phyloP scores from a whole-genome alignment of 768 basidiomycete genomes.

The Leccinellum albellum region DNA sequence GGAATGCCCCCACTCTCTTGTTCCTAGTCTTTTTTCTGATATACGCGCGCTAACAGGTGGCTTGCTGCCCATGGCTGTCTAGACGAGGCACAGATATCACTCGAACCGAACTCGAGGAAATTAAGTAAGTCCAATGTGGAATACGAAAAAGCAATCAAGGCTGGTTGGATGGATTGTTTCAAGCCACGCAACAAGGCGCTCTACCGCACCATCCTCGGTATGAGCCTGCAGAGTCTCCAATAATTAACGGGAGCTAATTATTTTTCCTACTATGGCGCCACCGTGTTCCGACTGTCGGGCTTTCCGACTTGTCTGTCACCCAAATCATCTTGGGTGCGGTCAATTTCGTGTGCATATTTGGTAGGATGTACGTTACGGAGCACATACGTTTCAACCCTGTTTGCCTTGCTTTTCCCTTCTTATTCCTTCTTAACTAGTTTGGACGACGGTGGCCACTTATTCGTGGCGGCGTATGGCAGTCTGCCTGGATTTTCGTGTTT shows the following conservation, averaged over 20 bases:
- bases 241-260: slow-evolving; percentile 72
- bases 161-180: slow-evolving; percentile 73
- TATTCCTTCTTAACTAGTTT: slow-evolving; percentile 37
- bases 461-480: slow-evolving; percentile 67
- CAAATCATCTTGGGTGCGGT: slow-evolving; percentile 76
- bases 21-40: not conserved
- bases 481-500: slow-evolving; percentile 67
- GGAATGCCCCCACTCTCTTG: slow-evolving; percentile 27
- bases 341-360: slow-evolving; percentile 69
- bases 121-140: slow-evolving; percentile 48
- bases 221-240: slow-evolving; percentile 65
- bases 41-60: slow-evolving; percentile 39
- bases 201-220: slow-evolving; percentile 62
- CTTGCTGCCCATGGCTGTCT: slow-evolving; percentile 45
- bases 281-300: slow-evolving; percentile 65
- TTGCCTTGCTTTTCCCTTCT: not conserved
- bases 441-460: slow-evolving; percentile 65
- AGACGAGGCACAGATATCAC: slow-evolving; percentile 49
- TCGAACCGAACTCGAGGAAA: slow-evolving; percentile 51
- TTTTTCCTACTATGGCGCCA: slow-evolving; percentile 67
- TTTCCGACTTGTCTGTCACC: slow-evolving; percentile 61
- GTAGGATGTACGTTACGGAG: slow-evolving; percentile 72
- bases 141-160: slow-evolving; percentile 42
- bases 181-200: slow-evolving; percentile 48
- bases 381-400: slow-evolving; percentile 33